Conservation (phyloP, 805 yeast genomes). For the Vanderwaltozyma verrucispora region DNA sequence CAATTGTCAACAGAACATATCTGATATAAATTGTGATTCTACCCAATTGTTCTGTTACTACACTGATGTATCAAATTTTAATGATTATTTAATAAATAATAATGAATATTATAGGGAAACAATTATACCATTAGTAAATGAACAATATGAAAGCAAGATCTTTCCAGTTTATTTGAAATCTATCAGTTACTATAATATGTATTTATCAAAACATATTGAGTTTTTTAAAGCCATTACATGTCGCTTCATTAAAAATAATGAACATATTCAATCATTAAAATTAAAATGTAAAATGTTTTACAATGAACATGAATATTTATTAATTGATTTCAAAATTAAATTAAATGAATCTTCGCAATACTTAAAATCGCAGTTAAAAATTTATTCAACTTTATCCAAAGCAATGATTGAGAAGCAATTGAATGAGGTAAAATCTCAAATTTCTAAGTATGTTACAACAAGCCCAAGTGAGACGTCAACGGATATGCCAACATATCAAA, state of each 20-base stretch:
- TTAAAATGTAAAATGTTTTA: too few relatives aligned
- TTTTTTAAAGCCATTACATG: not conserved
- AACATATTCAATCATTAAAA: not conserved
- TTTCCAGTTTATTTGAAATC: not conserved
- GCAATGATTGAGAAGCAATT: too few relatives aligned
- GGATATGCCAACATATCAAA: not conserved
- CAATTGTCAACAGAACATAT: not conserved
- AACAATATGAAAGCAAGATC: not conserved
- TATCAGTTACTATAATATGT: not conserved
- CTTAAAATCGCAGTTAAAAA: too few relatives aligned
- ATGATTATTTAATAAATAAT: constrained; percentile 6
- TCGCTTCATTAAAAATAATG: not conserved
- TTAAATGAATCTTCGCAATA: too few relatives aligned
- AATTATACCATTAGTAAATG: constrained; percentile 3
- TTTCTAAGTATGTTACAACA: too few relatives aligned
- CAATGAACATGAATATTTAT: not conserved
- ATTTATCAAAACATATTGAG: not conserved
- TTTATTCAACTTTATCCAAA: too few relatives aligned
- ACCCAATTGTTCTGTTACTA: constrained; percentile 6
- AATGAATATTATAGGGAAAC: constrained; percentile 7
- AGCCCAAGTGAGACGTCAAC: not conserved
- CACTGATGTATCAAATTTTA: constrained; percentile 5
- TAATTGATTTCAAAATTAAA: not conserved
- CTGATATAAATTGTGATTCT: not conserved
- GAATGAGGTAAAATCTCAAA: too few relatives aligned